Base-by-base conservation (phyloP, 306 rosid genomes). In the Senna tora region DNA sequence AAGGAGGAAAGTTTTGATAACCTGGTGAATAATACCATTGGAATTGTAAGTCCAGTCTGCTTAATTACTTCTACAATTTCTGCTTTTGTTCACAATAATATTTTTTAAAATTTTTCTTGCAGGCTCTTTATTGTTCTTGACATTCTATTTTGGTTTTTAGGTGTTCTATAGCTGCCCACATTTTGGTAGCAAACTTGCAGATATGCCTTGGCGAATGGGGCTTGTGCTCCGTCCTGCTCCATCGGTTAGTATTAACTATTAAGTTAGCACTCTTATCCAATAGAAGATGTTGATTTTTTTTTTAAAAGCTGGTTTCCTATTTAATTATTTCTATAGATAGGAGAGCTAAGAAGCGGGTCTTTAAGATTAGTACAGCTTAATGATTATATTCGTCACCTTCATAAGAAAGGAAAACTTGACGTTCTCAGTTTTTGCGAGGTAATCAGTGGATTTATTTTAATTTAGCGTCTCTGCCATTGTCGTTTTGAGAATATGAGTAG, bases 361-460 rank as follows among this genome's bases (percentile, higher is more conserved):
- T 42, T 92, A 59, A 87, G 84, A 87, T 73, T 94, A 76, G 56
- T 86, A 72, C 91, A 94, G 86, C 96, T 91, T 54, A 94, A 94
- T 76, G 99, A 91, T 83, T 87, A 75, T 74, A 80, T 92, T 25
- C 97, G 97, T 42, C 85, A 72, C 43, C 92, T 83, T 76, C 88
- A 94, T 77, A 94, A 94, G 87, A 94, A 89, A 80, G 84, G 92
- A 66, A 30, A 53, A 75, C 85, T 94, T 74, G 91, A 94, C 22
- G 97, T 94, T 58, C 95, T 94, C 79, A 94, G 99, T 86, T 94
- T 89, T 71, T 94, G 97, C 60, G 99, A 94, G 99, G 99, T 94
- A 86, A 64, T 67, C 73, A 30, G 45, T 72, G 66, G 73, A 56
- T 42, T 5, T 46, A 65, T n/a, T 33, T 11, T 13, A 30, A 28